Base-by-base conservation (phyloP, 306 rosid genomes). In the Dryas alaskensis region DNA sequence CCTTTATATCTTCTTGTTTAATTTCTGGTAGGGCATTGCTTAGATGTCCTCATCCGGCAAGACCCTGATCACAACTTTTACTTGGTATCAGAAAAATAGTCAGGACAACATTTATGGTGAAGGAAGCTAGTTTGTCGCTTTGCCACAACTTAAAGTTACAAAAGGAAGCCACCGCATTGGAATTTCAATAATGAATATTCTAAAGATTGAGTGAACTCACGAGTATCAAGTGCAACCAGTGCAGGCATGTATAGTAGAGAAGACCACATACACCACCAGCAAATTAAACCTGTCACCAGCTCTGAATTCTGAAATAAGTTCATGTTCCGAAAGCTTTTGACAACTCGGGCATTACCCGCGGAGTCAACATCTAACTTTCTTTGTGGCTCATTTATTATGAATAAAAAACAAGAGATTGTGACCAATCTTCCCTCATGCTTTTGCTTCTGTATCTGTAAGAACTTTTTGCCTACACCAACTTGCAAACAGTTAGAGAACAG, bases 321-420 rank as follows among this genome's bases (percentile, higher is more conserved):
- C 17, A 37, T 37, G n/a, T 43, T 10, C 16, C 5, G 6, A 13
- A 25, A 67, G 59, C 59, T 16, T 49, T 67, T 31, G 31, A 39
- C 27, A 55, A 49, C 52, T 69, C 37, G n/a, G 60, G 48, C 61
- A 50, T 51, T 37, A 8, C 48, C 48, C 42, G 74, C 65, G 53
- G 8, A 70, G 65, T 57, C 74, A 45, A 57, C 63, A 27, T 8
- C 73, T 69, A 51, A 69, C 2, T 39, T 69, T 52, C 48, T 58
- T 39, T 58, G 49, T n/a, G 16, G n/a, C 47, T 58, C 47, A 58
- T 71, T 57, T 57, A 25, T 57, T 57, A 25, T 44, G 66, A 8
- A 57, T 6, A 45, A 6, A 13, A 25, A 25, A 57, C 66, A 12
- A 71, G 13, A 58, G 19, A 58, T 71, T 42, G 55, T 43, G 31